Evolutionary conservation across 2,329 filamentous ascomycete genomes (phyloP).

Genomic region (Stemphylium lycopersici): DNA sequence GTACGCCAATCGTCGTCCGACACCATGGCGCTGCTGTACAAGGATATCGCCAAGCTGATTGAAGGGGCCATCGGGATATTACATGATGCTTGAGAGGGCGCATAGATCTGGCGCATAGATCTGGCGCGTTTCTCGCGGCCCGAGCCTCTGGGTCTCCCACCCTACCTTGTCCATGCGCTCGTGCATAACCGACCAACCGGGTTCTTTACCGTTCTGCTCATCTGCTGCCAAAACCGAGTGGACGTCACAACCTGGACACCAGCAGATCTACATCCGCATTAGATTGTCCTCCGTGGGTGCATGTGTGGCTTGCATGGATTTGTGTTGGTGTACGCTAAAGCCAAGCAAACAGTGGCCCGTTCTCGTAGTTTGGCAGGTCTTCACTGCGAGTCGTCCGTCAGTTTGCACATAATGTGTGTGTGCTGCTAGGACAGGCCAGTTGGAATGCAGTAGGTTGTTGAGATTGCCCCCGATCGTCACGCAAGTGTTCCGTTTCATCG

Average conservation of each 20-base stretch:
- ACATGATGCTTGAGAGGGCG: constrained; percentile 26
- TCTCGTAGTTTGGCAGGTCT: constrained; percentile 9
- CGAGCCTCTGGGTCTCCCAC: constrained; percentile 31
- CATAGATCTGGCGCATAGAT: constrained; percentile 41
- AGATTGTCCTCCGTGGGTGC: constrained; percentile 25
- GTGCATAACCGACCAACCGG: constrained; percentile 25
- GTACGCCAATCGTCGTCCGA: constrained; percentile 30
- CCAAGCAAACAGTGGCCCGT: background rate
- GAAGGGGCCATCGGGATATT: constrained; percentile 33
- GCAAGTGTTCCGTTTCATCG: constrained; percentile 1
- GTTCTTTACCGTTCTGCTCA: constrained; percentile 29
- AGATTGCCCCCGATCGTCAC: constrained; percentile 8
- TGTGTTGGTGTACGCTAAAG: constrained; percentile 15
- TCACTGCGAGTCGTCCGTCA: constrained; percentile 12
- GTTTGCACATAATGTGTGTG: constrained; percentile 2
- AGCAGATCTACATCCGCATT: background rate
- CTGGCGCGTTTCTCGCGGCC: constrained; percentile 33
- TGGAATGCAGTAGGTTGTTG: constrained; percentile 15
- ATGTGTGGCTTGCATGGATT: constrained; percentile 35
- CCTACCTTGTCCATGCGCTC: constrained; percentile 21
- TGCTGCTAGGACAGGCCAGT: constrained; percentile 11
- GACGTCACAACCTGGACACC: constrained; percentile 2
- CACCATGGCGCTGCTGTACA: constrained; percentile 37
- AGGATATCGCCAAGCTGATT: constrained; percentile 45
- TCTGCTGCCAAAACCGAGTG: constrained; percentile 23